A percentile compares a stretch with the other conserved stretches of the same genome.
These are phyloP conservation scores for Capronia americana DNA, from an alignment of 2,329 filamentous ascomycete species.

Conservation along the genomic window DNA sequence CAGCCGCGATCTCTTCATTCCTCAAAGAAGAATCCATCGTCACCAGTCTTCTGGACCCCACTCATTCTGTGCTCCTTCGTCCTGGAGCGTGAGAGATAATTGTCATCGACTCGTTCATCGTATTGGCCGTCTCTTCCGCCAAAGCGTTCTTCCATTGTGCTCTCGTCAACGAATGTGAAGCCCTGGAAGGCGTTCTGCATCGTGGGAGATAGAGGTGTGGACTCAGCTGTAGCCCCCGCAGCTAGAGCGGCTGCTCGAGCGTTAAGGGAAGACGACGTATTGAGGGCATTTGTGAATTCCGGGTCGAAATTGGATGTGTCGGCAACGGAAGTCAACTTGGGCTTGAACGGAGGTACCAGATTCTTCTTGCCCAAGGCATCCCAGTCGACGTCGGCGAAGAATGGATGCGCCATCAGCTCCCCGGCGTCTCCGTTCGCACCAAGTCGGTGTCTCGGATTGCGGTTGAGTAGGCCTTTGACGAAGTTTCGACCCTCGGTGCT, in stretches of 20 bases:
- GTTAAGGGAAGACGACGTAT: constrained; percentile 85
- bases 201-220: constrained; percentile 89
- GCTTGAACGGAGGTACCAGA: constrained; percentile 95
- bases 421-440: constrained; percentile 90
- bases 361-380: constrained; percentile 84
- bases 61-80: constrained; percentile 50
- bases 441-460: constrained; percentile 93
- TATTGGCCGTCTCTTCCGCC: constrained; percentile 46
- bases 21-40: constrained; percentile 38
- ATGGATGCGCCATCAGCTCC: constrained; percentile 90
- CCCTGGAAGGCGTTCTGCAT: constrained; percentile 98
- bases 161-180: constrained; percentile 99
- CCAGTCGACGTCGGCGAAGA: constrained; percentile 96
- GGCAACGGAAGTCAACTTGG: constrained; percentile 91
- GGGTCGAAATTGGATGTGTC: constrained; percentile 99
- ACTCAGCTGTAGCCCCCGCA: constrained; percentile 79
- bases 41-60: constrained; percentile 49
- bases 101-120: constrained; percentile 44
- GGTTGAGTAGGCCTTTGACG: constrained; percentile 94
- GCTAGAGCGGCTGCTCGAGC: constrained; percentile 87
- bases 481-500: constrained; percentile 96
- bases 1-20: constrained; percentile 10
- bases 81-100: constrained; percentile 31
- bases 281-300: constrained; percentile 94
- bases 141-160: constrained; percentile 86